A percentile compares a stretch with the other conserved stretches of the same genome.
Conservation (phyloP, 805 yeast genomes). For the Pichia californica region DNA sequence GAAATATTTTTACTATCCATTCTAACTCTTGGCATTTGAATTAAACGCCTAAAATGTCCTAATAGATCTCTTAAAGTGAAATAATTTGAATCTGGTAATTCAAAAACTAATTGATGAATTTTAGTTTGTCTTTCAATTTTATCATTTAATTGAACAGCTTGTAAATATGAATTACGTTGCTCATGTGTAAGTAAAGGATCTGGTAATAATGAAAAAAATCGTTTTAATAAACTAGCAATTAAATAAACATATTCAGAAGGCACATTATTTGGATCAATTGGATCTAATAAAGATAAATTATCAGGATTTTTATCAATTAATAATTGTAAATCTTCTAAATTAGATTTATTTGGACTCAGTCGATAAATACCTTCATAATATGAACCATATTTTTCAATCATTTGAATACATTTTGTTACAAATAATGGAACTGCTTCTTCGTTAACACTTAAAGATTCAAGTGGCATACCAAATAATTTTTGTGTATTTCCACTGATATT, state of each 20-base stretch:
- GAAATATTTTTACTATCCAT: constrained; percentile 81
- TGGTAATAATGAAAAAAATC: constrained; percentile 78
- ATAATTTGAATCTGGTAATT: constrained; percentile 90
- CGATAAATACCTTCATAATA: constrained; percentile 88
- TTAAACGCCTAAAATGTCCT: constrained; percentile 56
- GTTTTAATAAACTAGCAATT: constrained; percentile 82
- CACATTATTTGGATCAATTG: constrained; percentile 48
- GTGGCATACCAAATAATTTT: constrained; percentile 70
- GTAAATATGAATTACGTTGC: constrained; percentile 55
- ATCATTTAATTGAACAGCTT: constrained; percentile 64
- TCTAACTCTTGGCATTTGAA: constrained; percentile 51
- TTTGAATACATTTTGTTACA: constrained; percentile 81
- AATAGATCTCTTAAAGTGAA: constrained; percentile 81
- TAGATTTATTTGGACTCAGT: constrained; percentile 69
- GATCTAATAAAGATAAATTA: constrained; percentile 43
- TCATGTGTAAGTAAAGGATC: constrained; percentile 74
- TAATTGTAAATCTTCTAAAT: constrained; percentile 65
- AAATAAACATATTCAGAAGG: constrained; percentile 78
- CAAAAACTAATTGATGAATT: constrained; percentile 81
- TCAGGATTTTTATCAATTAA: constrained; percentile 73
- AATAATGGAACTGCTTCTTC: constrained; percentile 89
- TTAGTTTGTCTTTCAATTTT: constrained; percentile 54
- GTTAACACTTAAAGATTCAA: constrained; percentile 76
- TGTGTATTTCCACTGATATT: too few species aligned
- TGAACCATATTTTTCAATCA: constrained; percentile 78